Evolutionary conservation across 352 stramenopile species (phyloP), one percentile per base, ranked within the genome.

Genomic region (Thalassiosira mediterranea): DNA sequence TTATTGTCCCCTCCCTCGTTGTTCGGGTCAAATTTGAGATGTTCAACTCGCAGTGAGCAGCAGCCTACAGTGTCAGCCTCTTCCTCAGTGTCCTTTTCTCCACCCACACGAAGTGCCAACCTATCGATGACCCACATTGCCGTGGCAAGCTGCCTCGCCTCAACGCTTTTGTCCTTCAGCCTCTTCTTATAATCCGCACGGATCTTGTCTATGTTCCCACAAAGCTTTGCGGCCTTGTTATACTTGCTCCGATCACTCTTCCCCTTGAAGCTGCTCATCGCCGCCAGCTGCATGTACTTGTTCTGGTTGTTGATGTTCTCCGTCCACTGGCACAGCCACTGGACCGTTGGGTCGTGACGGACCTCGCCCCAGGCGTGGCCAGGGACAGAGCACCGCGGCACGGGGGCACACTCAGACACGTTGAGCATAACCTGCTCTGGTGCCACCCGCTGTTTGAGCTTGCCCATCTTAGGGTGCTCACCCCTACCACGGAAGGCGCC

Each of bases 41-140:
- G 97, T 87, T 99, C 97, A 2, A 99, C 95, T 21, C 97, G 95
- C 15, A 99, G 88, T 54, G 95, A 98, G 77, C 97, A 99, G 89
- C 97, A 99, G 61, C 97, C 97, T 15, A 99, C 97, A 1, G 97
- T 99, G 78, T 99, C 97, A 42, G 97, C 97, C 65, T 93, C 87
- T 66, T 92, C 85, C 48, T 98, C 96, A 23, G 98, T 97, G 62
- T 97, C 96, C 78, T 99, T 99, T 75, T 99, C 97, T 61, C 98
- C 98, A 63, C 97, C 97, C 15, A 99, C 97, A 98, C 97, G 96
- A 68, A 99, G 87, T 4, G 97, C 97, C n/a, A 99, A 85, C 42
- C 97, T 87, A 91, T 99, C 97, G 79, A 99, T 99, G 37, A 99
- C 95, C 97, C 97, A 99, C 91, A 99, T 98, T n/a, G 97, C 97